phyloP scores from a whole-genome alignment of 1,139 yeast species.

The Suzukiozyma palmioleophila region DNA sequence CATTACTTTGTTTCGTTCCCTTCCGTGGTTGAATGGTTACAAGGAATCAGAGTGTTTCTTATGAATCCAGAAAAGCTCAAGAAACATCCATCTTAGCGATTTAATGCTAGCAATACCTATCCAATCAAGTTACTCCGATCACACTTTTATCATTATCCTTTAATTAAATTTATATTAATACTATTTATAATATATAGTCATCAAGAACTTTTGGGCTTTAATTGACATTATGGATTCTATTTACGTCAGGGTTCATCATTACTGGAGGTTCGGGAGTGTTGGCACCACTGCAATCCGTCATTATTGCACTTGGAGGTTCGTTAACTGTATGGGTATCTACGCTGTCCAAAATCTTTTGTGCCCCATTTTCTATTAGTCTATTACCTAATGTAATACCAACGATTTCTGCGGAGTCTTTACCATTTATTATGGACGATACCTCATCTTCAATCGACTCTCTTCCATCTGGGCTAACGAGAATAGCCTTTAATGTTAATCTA shows the following conservation, averaged over 20 bases:
- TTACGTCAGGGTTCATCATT: not conserved
- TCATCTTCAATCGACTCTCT: conserved; percentile 56
- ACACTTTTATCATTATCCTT: not conserved
- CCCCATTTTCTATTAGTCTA: conserved; percentile 68
- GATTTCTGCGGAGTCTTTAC: conserved; percentile 59
- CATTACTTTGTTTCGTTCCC: not conserved
- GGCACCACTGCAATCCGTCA: not conserved
- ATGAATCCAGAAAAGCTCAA: not conserved
- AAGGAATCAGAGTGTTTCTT: not conserved
- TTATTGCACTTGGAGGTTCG: conserved; percentile 23
- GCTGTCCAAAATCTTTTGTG: conserved; percentile 72
- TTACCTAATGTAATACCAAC: conserved; percentile 73
- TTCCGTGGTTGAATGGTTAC: not conserved
- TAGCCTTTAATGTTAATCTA: conserved; percentile 53
- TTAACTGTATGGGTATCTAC: conserved; percentile 68
- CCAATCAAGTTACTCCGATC: not conserved
- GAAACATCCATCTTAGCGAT: too few relatives aligned
- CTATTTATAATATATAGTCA: too few relatives aligned
- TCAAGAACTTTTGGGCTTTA: not conserved
- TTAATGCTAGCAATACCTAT: too few relatives aligned
- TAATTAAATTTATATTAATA: too few relatives aligned
- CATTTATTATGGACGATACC: conserved; percentile 26
- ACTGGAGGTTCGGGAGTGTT: not conserved
- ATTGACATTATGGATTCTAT: not conserved
- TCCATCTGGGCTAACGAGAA: conserved; percentile 88